phyloP scores from a whole-genome alignment of 2,329 filamentous ascomycete species.

The Sporothrix schenckii region DNA sequence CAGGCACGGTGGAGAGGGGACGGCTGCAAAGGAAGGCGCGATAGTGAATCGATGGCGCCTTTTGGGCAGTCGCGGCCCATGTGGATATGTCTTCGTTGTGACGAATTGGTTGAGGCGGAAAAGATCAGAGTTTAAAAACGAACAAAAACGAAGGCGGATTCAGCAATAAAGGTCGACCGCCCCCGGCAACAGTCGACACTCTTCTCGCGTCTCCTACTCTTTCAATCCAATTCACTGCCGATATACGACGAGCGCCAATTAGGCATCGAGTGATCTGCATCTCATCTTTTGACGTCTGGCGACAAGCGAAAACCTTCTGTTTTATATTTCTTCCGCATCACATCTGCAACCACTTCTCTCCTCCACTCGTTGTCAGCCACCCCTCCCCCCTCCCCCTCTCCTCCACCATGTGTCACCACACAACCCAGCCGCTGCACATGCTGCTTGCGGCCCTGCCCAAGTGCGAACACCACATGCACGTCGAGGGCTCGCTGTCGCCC shows the following conservation, averaged over 20 bases:
- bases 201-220: not conserved
- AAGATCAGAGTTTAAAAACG: not conserved
- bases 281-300: conserved; percentile 2
- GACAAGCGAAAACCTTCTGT: not conserved
- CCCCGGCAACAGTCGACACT: not conserved
- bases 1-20: conserved; percentile 10
- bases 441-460: conserved; percentile 71
- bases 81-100: not conserved
- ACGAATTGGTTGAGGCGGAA: not conserved
- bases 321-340: not conserved
- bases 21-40: conserved; percentile 1
- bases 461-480: conserved; percentile 80
- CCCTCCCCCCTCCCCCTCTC: not conserved
- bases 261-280: not conserved
- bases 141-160: not conserved
- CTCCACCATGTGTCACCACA: conserved; percentile 57
- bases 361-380: not conserved
- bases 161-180: conserved; percentile 13
- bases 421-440: conserved; percentile 58
- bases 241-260: not conserved
- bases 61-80: not conserved
- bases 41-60: conserved; percentile 15
- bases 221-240: not conserved
- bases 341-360: not conserved
- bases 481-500: conserved; percentile 75